Percentiles rank a stretch among this genome's conserved stretches.
phyloP scores from a whole-genome alignment of 305 asterid genomes.

The Fraxinus angustifolia region DNA sequence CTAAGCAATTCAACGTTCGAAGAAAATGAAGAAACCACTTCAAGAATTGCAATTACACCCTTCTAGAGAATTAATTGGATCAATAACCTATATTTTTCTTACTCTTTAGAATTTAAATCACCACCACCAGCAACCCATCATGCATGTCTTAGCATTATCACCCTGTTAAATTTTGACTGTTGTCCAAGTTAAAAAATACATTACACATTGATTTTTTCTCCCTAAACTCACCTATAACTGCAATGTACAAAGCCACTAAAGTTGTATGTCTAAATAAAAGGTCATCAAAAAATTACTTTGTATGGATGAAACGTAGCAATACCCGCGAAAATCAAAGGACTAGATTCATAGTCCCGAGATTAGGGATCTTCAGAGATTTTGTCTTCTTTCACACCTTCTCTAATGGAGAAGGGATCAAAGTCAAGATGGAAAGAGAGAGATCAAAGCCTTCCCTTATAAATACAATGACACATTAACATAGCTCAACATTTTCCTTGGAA shows the following conservation, averaged over 20 bases:
- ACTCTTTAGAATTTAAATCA: background rate
- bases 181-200: background rate
- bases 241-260: background rate
- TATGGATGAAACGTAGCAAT: background rate
- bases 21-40: background rate
- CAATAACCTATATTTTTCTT: background rate
- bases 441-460: background rate
- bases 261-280: background rate
- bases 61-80: background rate
- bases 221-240: background rate
- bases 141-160: background rate
- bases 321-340: background rate
- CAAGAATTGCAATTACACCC: background rate
- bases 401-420: background rate
- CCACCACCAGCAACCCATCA: background rate
- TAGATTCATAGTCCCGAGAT: background rate
- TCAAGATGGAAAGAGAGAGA: background rate
- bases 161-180: background rate
- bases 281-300: background rate
- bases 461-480: conserved; percentile 1
- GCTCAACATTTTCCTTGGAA: background rate
- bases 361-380: background rate
- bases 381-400: background rate
- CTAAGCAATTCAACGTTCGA: background rate
- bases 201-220: background rate